Evolutionary conservation across 805 yeast genomes (phyloP).

Genomic region (Starmerella powellii): DNA sequence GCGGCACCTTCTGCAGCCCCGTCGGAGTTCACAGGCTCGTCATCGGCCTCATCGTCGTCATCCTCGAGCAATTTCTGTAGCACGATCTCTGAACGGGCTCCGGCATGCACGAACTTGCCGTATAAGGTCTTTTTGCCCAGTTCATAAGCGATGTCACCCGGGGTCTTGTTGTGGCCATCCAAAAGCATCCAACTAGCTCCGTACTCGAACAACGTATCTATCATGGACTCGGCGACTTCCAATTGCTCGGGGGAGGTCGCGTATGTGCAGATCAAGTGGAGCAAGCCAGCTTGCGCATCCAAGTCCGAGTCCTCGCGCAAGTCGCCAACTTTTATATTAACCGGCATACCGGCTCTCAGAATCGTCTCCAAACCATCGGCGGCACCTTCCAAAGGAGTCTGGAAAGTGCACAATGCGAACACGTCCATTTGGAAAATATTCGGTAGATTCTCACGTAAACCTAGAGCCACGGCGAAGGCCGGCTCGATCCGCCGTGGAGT

Average conservation of each 20-base stretch:
- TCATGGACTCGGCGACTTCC: slow-evolving; percentile 33
- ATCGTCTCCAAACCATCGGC: slow-evolving; percentile 17
- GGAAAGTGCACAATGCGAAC: slow-evolving; percentile 16
- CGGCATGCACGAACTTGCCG: slow-evolving; percentile 56
- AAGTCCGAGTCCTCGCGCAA: slow-evolving; percentile 17
- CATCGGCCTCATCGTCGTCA: slow-evolving; percentile 19
- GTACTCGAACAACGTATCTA: slow-evolving; percentile 55
- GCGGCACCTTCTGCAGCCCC: slow-evolving; percentile 13
- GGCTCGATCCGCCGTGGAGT: too few relatives aligned
- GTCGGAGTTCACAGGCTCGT: slow-evolving; percentile 12
- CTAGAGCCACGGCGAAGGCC: neutral
- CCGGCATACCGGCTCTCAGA: slow-evolving; percentile 24
- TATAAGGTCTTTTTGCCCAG: slow-evolving; percentile 35
- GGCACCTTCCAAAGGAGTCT: slow-evolving; percentile 19
- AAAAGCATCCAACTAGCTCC: slow-evolving; percentile 90
- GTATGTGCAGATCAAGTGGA: slow-evolving; percentile 19
- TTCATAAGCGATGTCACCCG: slow-evolving; percentile 66
- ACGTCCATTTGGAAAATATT: neutral
- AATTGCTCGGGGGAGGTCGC: slow-evolving; percentile 10
- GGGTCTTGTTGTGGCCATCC: slow-evolving; percentile 61
- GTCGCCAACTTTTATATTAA: slow-evolving; percentile 21
- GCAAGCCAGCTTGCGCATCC: slow-evolving; percentile 19
- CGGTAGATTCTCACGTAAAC: neutral
- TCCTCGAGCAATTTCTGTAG: slow-evolving; percentile 46
- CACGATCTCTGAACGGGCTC: slow-evolving; percentile 77